These are phyloP conservation scores for Clonostachys sp. DNA, from an alignment of 2,329 filamentous ascomycete genomes.

Conservation along the genomic window DNA sequence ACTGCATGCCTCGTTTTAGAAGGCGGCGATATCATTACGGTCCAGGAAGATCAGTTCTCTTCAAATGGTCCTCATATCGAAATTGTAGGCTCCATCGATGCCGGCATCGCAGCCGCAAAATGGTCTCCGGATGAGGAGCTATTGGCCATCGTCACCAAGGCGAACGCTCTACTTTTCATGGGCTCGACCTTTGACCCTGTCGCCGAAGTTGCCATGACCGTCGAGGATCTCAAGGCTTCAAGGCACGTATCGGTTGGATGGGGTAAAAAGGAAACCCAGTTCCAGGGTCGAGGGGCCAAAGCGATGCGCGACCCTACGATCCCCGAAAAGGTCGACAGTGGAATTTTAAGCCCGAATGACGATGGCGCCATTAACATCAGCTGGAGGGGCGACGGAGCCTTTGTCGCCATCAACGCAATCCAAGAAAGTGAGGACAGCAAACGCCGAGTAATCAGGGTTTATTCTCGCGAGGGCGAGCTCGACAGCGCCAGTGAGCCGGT, in stretches of 20 bases:
- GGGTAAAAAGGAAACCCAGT: conserved; percentile 98
- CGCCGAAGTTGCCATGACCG: conserved; percentile 65
- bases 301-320: conserved; percentile 91
- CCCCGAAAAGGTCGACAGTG: conserved; percentile 86
- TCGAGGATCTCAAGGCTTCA: conserved; percentile 78
- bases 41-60: conserved; percentile 55
- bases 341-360: conserved; percentile 69
- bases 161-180: conserved; percentile 83
- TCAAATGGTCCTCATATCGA: conserved; percentile 64
- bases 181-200: conserved; percentile 85
- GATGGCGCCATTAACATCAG: conserved; percentile 52
- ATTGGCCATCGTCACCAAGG: conserved; percentile 75
- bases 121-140: conserved; percentile 98
- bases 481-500: conserved; percentile 95
- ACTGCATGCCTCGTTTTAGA: conserved; percentile 80
- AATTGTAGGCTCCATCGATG: conserved; percentile 91
- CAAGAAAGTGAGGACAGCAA: conserved; percentile 50
- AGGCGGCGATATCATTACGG: conserved; percentile 85
- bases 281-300: conserved; percentile 84
- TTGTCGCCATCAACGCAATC: conserved; percentile 80
- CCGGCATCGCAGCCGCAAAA: conserved; percentile 79
- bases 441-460: conserved; percentile 82
- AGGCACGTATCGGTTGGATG: conserved; percentile 96
- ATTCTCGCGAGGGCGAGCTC: conserved; percentile 81
- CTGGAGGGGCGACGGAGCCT: conserved; percentile 93